Percentiles rank a stretch among this genome's conserved stretches.
Evolutionary conservation across 192 early-diverging fungal species (phyloP).

Genomic region (Coemansia sp.): DNA sequence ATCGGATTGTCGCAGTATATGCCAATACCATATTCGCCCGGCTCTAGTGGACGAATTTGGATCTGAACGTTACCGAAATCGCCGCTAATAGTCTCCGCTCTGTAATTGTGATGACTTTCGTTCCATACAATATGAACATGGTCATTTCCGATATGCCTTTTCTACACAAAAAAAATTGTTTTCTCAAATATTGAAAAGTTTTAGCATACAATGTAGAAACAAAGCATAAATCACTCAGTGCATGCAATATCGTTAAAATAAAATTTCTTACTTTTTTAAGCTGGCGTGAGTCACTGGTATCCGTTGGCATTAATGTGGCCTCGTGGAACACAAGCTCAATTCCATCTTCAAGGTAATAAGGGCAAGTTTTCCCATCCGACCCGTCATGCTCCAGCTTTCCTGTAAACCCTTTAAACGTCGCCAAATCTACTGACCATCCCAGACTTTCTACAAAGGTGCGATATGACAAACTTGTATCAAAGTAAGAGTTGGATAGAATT

Average conservation of each 20-base stretch:
- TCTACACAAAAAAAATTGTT: constrained; percentile 52
- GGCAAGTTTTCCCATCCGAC: constrained; percentile 71
- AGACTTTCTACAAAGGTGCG: constrained; percentile 82
- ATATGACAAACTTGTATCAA: constrained; percentile 68
- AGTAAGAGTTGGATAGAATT: constrained; percentile 75
- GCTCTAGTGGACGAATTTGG: constrained; percentile 76
- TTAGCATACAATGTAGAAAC: neutral
- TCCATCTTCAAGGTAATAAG: constrained; percentile 82
- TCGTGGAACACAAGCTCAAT: constrained; percentile 94
- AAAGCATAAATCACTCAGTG: neutral
- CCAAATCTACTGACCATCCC: constrained; percentile 90
- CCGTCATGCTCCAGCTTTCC: constrained; percentile 83
- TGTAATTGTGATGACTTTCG: constrained; percentile 86
- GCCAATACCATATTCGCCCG: constrained; percentile 59
- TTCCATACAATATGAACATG: constrained; percentile 99
- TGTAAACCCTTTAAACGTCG: constrained; percentile 77
- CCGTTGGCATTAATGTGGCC: constrained; percentile 81
- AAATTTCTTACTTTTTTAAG: constrained; percentile 76
- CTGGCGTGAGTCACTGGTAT: constrained; percentile 76
- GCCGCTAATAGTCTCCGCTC: constrained; percentile 87
- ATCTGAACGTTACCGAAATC: constrained; percentile 98
- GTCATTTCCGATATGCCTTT: constrained; percentile 98
- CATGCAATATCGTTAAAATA: neutral
- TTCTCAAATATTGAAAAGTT: neutral
- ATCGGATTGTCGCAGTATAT: constrained; percentile 67